These are phyloP conservation scores for Eucalyptus virginea DNA, from an alignment of 345 rosid species.

Conservation along the genomic window DNA sequence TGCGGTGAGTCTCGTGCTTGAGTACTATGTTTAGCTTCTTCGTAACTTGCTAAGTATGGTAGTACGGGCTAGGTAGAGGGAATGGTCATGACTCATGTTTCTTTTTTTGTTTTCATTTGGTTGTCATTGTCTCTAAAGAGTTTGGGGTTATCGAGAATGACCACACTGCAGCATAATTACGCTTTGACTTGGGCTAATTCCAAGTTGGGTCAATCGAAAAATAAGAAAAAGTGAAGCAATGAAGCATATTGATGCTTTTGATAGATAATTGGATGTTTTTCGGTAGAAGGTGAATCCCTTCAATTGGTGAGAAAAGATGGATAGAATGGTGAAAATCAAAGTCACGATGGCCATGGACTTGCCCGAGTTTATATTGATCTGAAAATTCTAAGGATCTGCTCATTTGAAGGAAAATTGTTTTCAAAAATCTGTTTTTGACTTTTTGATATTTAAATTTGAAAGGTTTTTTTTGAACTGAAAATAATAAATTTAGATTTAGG, in stretches of 20 bases:
- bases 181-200: neutral
- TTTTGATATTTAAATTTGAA: neutral
- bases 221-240: neutral
- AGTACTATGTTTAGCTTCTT: neutral
- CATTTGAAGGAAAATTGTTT: neutral
- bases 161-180: neutral
- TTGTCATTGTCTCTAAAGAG: neutral
- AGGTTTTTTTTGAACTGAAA: accelerated
- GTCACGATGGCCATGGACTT: neutral
- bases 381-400: neutral
- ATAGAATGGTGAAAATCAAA: neutral
- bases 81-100: neutral
- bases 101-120: neutral
- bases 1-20: neutral
- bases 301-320: neutral
- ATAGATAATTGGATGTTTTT: neutral
- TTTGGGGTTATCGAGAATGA: neutral
- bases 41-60: neutral
- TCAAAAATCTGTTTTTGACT: neutral
- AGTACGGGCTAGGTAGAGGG: neutral
- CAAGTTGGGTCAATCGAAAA: neutral
- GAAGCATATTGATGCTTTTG: neutral
- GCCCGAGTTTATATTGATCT: accelerated
- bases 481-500: neutral
- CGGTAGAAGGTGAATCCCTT: neutral